Base-by-base conservation (phyloP, 768 basidiomycete species). In the Suillus discolor region DNA sequence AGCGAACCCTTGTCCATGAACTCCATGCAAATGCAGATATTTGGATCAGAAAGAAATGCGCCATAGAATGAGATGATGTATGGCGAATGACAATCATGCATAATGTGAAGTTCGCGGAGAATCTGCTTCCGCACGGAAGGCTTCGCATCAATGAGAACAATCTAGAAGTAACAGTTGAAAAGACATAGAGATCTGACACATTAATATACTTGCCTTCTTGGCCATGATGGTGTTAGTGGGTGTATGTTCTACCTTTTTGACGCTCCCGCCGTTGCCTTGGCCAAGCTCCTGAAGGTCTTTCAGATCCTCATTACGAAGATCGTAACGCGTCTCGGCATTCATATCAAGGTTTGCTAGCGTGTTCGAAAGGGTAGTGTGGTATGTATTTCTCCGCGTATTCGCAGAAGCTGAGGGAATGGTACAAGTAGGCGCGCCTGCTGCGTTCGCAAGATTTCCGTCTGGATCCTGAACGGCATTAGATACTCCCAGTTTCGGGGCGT, bases 21-120 rank as follows among this genome's bases (percentile, higher is more conserved):
- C 76, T 99, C 97, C 91, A 99, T 98, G 80, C 96, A 99, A 62
- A 98, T 97, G 78, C 97, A 97, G 74, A 99, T 97, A 73, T 99
- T 98, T 15, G 97, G 97, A 78, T 99, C 97, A 3, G 92, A 89
- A 39, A 99, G 83, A 80, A 95, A 99, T 62, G 97, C 97, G 67
- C 97, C 97, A 75, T 91, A 96, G 82, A 98, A 99, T 0, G 93
- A 96, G 71, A 99, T 92, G 75, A 99, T 99, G 77, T 95, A 93
- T 63, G 85, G 87, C 8, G 94, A 96, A 69, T 91, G 84, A 79
- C 97, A 99, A 78, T 97, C 93, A 77, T 98, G 94, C 97, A 99
- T 97, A 82, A 99, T 99, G 72, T 98, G 97, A 70, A 99, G 82
- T 75, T 99, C 97, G 61, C 97, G 90, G 44, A 99, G 83, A 72